Conservation (phyloP, 140 eudicot species). For the Flaveria floridana region DNA sequence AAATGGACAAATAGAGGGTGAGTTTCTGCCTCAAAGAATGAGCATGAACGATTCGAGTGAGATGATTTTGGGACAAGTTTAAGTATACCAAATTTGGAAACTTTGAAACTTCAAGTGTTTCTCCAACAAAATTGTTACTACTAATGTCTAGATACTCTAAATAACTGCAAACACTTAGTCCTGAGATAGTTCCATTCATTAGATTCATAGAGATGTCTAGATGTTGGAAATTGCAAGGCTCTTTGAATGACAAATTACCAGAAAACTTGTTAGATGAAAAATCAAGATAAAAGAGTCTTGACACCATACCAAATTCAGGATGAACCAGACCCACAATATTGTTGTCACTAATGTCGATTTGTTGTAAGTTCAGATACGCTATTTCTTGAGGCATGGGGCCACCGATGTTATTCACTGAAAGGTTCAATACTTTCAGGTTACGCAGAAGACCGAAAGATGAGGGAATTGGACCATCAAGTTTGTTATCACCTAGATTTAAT, state of each 20-base stretch:
- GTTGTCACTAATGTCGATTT: slow-evolving; percentile 18
- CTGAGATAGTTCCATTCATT: slow-evolving; percentile 4
- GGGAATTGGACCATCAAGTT: slow-evolving; percentile 27
- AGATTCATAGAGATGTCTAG: slow-evolving; percentile 22
- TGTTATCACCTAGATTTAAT: slow-evolving; percentile 26
- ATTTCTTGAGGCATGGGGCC: slow-evolving; percentile 25
- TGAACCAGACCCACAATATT: slow-evolving; percentile 13
- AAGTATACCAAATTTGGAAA: background rate
- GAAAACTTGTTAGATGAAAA: slow-evolving; percentile 24
- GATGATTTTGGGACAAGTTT: slow-evolving; percentile 28
- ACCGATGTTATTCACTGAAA: slow-evolving; percentile 11
- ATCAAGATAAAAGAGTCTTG: slow-evolving; percentile 17
- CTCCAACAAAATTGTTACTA: slow-evolving; percentile 14
- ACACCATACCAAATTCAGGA: background rate
- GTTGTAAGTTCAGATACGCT: background rate
- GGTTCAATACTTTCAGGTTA: background rate
- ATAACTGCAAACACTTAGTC: background rate
- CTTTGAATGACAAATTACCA: background rate
- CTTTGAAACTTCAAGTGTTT: background rate
- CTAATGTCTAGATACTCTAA: slow-evolving; percentile 20
- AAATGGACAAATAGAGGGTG: slow-evolving; percentile 11
- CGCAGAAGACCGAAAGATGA: slow-evolving; percentile 2
- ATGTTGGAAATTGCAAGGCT: background rate
- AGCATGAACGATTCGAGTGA: background rate
- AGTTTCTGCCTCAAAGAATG: slow-evolving; percentile 10